A percentile compares a stretch with the other conserved stretches of the same genome.
Evolutionary conservation across 352 stramenopile species (phyloP).

Genomic region (Phytophthora ohioensis): DNA sequence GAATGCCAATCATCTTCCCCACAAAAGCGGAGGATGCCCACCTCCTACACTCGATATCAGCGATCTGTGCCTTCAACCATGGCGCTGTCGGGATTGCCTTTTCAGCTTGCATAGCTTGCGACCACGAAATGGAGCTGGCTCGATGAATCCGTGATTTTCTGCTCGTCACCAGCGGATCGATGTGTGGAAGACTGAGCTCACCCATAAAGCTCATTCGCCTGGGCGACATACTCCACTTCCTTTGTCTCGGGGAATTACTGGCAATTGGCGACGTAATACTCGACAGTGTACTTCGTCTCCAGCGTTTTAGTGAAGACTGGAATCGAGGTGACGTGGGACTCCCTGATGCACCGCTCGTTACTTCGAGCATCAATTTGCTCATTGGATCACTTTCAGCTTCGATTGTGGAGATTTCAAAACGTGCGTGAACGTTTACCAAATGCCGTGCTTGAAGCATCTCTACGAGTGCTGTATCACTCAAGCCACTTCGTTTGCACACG

Average conservation of each 20-base stretch:
- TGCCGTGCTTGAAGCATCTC: constrained; percentile 89
- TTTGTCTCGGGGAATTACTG: constrained; percentile 21
- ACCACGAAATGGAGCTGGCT: constrained; percentile 61
- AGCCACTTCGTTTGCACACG: constrained; percentile 82
- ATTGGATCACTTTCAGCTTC: constrained; percentile 31
- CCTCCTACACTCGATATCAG: constrained; percentile 84
- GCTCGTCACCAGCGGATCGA: constrained; percentile 28
- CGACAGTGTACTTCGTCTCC: constrained; percentile 27
- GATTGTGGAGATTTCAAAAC: constrained; percentile 58
- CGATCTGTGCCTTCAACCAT: constrained; percentile 86
- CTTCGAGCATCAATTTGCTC: constrained; percentile 12
- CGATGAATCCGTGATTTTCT: constrained; percentile 40
- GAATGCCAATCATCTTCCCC: constrained; percentile 88
- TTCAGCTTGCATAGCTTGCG: constrained; percentile 45
- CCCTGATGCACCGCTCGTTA: constrained; percentile 7
- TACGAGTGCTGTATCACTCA: constrained; percentile 85
- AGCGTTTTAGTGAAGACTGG: constrained; percentile 34
- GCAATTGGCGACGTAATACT: constrained; percentile 33
- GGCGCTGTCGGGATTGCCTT: constrained; percentile 51
- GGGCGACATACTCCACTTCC: constrained; percentile 46
- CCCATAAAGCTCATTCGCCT: constrained; percentile 72
- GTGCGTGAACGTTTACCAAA: constrained; percentile 79
- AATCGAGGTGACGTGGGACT: constrained; percentile 44
- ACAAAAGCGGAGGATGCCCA: constrained; percentile 90
- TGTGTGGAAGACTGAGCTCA: constrained; percentile 32